Evolutionary conservation across 176 grass and related monocot genomes (phyloP).

Genomic region (Poa pratensis): DNA sequence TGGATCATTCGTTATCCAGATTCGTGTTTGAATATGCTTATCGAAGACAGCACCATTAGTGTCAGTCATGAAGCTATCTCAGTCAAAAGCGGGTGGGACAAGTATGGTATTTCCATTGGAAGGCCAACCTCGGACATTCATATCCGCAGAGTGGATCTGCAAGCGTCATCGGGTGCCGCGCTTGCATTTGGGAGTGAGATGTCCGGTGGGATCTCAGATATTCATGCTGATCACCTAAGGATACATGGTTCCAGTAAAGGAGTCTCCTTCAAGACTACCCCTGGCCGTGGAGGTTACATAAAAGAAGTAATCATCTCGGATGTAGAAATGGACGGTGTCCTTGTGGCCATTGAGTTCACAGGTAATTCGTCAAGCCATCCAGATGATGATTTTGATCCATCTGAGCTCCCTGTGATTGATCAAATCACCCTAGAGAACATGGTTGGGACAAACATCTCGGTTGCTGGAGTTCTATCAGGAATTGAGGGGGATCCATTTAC

Average conservation of each 20-base stretch:
- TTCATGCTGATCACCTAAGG: conserved; percentile 49
- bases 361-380: conserved; percentile 66
- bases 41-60: conserved; percentile 67
- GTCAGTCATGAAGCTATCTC: conserved; percentile 82
- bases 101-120: conserved; percentile 75
- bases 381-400: conserved; percentile 61
- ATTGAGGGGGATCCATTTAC: conserved; percentile 70
- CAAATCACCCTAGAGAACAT: conserved; percentile 76
- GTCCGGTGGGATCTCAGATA: conserved; percentile 81
- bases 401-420: conserved; percentile 54
- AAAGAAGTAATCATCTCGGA: conserved; percentile 58
- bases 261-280: conserved; percentile 69
- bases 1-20: conserved; percentile 51
- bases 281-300: conserved; percentile 73
- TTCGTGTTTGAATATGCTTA: conserved; percentile 79
- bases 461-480: conserved; percentile 73
- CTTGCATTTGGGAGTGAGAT: conserved; percentile 91
- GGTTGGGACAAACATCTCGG: conserved; percentile 62
- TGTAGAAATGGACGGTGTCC: conserved; percentile 64
- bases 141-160: conserved; percentile 69
- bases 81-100: conserved; percentile 86
- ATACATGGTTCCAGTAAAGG: conserved; percentile 62
- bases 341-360: conserved; percentile 67
- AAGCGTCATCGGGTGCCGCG: conserved; percentile 62
- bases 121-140: conserved; percentile 57